phyloP scores from a whole-genome alignment of 2,329 filamentous ascomycete species.

The Pezicula neosporulosa region DNA sequence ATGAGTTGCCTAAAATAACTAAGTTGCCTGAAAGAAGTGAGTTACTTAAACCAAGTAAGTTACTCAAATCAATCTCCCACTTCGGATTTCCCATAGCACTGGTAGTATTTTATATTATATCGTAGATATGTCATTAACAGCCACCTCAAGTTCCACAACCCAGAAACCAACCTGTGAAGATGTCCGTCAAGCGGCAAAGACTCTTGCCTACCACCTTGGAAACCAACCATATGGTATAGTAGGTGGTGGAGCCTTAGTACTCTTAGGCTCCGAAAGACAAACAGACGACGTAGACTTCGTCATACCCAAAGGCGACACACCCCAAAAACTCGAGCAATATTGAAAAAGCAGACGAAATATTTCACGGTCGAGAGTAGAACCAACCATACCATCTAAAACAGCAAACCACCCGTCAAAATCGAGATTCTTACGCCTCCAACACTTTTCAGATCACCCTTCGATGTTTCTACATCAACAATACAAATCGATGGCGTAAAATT shows the following conservation, averaged over 20 bases:
- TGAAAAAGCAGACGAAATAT: background rate
- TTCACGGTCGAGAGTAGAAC: conserved; percentile 6
- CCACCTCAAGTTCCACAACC: too few species aligned
- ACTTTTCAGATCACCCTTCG: conserved; percentile 2
- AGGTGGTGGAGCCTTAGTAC: conserved; percentile 3
- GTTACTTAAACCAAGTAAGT: too few species aligned
- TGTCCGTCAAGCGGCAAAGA: background rate
- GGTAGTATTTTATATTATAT: too few species aligned
- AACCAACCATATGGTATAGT: conserved; percentile 1
- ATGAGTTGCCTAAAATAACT: too few species aligned
- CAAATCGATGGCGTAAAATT: conserved; percentile 4
- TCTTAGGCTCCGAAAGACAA: conserved; percentile 2
- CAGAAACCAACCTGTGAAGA: too few species aligned
- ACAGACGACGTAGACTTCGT: conserved; percentile 7
- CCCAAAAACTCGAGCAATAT: background rate
- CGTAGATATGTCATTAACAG: too few species aligned
- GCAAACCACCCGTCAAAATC: conserved; percentile 4
- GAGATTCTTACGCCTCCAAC: conserved; percentile 7
- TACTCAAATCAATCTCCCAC: too few species aligned
- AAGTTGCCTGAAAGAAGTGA: too few species aligned
- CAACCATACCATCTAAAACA: conserved; percentile 2
- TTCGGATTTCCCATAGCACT: too few species aligned
- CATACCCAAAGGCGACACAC: conserved; percentile 7
- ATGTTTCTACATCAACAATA: conserved; percentile 1
- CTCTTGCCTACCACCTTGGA: background rate